Base-by-base conservation (phyloP, 768 basidiomycete species). In the Rossbeevera mucosa region DNA sequence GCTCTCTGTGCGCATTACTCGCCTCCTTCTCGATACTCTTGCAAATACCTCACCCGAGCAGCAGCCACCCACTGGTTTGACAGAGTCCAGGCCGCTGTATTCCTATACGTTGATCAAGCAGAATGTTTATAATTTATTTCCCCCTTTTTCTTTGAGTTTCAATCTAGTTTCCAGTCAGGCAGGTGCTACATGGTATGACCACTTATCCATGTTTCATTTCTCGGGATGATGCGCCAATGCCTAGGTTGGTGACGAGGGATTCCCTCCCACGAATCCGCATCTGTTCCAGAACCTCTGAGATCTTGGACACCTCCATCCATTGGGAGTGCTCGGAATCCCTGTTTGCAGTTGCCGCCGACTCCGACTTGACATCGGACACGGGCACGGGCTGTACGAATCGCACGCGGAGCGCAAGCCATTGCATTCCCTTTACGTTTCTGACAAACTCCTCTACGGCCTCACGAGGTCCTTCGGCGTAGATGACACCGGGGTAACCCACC, bases 401-500 rank as follows among this genome's bases (percentile, higher is more conserved):
- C 5, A 86, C 68, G 50, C 78, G 74, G 55, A 89, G 66, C 9
- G 87, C 87, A 0, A 89, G 71, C 88, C 88, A 90, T 60, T 88
- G 85, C 86, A 88, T 87, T 18, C 73, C 76, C 62, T 84, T 87
- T 50, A 89, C 77, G 47, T 83, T 84, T 18, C 63, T 69, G 1
- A 86, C 78, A 57, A 88, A 88, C 57, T 83, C 81, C 59, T 83
- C 77, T 12, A 88, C 71, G 44, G 77, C 69, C 7, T 73, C 67
- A 40, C 72, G 71, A 18, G 59, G 58, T 7, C 86, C 87, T 63
- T 82, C 74, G n/a, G 77, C 82, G 50, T 88, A 91, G 41, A 91
- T 86, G 42, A 88, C 73, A 4, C 86, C 87, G 12, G 88, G 88
- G 64, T 88, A 79, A 0, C 87, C 86, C 8, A 85, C 75, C 67